phyloP scores from a whole-genome alignment of 2,329 filamentous ascomycete genomes.

The Cladobotryum mycophilum region DNA sequence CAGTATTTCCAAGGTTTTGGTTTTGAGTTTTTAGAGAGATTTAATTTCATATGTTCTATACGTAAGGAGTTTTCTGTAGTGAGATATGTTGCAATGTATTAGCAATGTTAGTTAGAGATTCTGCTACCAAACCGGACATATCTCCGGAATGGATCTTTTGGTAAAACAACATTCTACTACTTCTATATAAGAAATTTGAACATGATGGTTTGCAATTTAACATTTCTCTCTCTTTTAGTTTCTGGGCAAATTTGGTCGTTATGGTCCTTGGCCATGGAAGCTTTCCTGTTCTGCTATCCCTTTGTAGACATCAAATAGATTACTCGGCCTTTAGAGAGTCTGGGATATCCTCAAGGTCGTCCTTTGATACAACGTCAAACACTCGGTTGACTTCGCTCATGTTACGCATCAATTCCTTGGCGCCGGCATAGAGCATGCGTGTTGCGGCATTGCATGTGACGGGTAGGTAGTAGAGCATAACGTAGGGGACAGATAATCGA shows the following conservation, averaged over 20 bases:
- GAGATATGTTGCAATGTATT: no score
- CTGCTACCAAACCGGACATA: no score
- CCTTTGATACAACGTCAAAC: conserved; percentile 73
- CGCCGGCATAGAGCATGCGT: conserved; percentile 91
- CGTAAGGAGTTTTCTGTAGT: no score
- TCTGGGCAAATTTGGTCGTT: not conserved
- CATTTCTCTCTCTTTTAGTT: not conserved
- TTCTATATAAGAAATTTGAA: no score
- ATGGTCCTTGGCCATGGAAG: no score
- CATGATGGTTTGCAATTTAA: not conserved
- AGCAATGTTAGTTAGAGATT: no score
- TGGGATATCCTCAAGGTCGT: conserved; percentile 80
- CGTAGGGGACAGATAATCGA: conserved; percentile 82
- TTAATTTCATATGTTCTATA: no score
- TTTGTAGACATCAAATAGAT: conserved; percentile 6
- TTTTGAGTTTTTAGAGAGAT: no score
- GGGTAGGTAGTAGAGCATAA: conserved; percentile 90
- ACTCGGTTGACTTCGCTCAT: conserved; percentile 85
- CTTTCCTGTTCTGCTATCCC: no score
- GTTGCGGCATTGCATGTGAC: conserved; percentile 81
- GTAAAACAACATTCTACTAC: no score
- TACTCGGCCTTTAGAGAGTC: conserved; percentile 44
- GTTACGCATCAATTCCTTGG: conserved; percentile 92
- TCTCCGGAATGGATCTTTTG: no score
- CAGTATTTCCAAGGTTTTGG: no score